These are phyloP conservation scores for Plasmodium knowlesi DNA, from an alignment of 169 alveolate species.

Conservation along the genomic window DNA sequence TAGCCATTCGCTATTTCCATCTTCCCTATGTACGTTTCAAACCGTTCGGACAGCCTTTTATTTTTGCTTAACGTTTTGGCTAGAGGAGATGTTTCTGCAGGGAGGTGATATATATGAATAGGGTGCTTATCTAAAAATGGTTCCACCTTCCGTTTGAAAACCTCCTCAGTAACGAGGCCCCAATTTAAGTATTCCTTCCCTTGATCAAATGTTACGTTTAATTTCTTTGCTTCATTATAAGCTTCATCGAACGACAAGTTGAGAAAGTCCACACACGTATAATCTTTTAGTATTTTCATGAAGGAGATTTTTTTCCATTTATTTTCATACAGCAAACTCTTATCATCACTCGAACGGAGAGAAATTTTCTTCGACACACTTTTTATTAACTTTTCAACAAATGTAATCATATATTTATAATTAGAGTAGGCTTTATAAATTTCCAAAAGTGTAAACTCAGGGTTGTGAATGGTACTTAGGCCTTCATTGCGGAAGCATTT, in stretches of 20 bases:
- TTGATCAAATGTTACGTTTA: constrained; percentile 47
- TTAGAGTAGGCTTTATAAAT: constrained; percentile 95
- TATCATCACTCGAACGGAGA: background rate
- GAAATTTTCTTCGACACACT: constrained; percentile 73
- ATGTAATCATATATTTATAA: constrained; percentile 92
- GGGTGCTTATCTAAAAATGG: constrained; percentile 35
- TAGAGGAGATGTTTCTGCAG: constrained; percentile 60
- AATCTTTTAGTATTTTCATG: constrained; percentile 37
- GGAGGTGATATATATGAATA: constrained; percentile 65
- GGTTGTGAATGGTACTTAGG: constrained; percentile 92
- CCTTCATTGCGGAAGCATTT: constrained; percentile 96
- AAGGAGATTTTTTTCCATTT: constrained; percentile 43
- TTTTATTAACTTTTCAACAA: constrained; percentile 91
- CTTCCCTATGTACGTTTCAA: constrained; percentile 93
- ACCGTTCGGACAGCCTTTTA: constrained; percentile 90
- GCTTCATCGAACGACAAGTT: constrained; percentile 69
- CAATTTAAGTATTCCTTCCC: constrained; percentile 47
- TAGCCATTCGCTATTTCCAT: constrained; percentile 94
- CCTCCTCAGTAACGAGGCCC: constrained; percentile 76
- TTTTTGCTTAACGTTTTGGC: constrained; percentile 61
- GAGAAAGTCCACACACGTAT: constrained; percentile 20
- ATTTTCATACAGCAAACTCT: background rate
- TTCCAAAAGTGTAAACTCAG: constrained; percentile 95
- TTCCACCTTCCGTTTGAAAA: constrained; percentile 76
- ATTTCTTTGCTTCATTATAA: constrained; percentile 51